A percentile compares a stretch with the other conserved stretches of the same genome.
phyloP scores from a whole-genome alignment of 768 basidiomycete species.

The Flagelloscypha sp. region DNA sequence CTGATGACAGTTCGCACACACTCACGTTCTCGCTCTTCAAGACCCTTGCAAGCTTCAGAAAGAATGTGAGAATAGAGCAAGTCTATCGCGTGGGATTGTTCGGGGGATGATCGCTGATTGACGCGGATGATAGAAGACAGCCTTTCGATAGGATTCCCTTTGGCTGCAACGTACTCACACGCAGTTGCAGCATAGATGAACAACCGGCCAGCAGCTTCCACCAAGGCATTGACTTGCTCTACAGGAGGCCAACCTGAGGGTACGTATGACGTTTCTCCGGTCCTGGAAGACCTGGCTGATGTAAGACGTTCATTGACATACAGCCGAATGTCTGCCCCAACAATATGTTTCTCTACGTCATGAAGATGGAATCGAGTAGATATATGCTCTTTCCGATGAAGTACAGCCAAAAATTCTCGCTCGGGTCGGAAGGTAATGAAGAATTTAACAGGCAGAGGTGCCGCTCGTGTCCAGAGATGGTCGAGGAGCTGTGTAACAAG shows the following conservation, averaged over 20 bases:
- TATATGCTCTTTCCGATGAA: too few relatives aligned
- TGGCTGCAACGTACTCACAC: slow-evolving; percentile 1
- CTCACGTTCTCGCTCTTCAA: background rate
- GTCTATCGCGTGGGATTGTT: background rate
- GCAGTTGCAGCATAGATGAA: slow-evolving; percentile 10
- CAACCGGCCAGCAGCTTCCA: slow-evolving; percentile 3
- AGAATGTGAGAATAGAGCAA: slow-evolving; percentile 2
- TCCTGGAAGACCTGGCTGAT: too few relatives aligned
- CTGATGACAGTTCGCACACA: background rate
- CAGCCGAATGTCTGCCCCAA: background rate
- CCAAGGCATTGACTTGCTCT: slow-evolving; percentile 2
- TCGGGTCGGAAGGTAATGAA: slow-evolving; percentile 6
- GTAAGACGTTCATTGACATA: too few relatives aligned
- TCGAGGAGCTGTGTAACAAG: slow-evolving; percentile 8
- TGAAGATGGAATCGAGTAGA: too few relatives aligned
- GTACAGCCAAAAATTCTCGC: too few relatives aligned
- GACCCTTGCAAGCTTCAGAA: background rate
- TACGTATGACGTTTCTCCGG: too few relatives aligned
- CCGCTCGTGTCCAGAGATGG: background rate
- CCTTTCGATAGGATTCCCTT: background rate
- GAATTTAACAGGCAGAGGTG: slow-evolving; percentile 7
- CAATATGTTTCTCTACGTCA: slow-evolving; percentile 6
- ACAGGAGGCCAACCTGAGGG: slow-evolving; percentile 8
- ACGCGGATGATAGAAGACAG: background rate
- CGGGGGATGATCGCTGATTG: background rate